A percentile compares a stretch with the other conserved stretches of the same genome.
phyloP scores from a whole-genome alignment of 768 basidiomycete genomes.

The Lactifluus pinguis region DNA sequence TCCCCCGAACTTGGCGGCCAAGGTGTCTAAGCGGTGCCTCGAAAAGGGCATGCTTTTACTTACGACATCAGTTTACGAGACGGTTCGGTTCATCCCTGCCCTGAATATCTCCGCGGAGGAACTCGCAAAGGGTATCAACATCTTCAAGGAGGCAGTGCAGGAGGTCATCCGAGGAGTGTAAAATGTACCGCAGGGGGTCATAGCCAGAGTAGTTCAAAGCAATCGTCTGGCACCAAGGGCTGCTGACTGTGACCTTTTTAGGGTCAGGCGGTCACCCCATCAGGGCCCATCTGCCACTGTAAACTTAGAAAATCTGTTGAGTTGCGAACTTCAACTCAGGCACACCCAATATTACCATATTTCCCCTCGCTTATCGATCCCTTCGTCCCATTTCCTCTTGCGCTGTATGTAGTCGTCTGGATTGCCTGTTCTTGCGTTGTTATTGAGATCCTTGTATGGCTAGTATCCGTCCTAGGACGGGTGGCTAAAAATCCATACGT shows the following conservation, averaged over 20 bases:
- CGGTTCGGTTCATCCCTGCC: slow-evolving; percentile 88
- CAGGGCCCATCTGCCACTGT: too few species aligned
- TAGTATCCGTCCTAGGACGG: too few species aligned
- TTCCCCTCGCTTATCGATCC: too few species aligned
- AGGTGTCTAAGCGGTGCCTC: slow-evolving; percentile 70
- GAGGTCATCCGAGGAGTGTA: slow-evolving; percentile 48
- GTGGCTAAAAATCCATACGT: too few species aligned
- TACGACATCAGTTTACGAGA: slow-evolving; percentile 85
- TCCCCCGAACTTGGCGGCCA: slow-evolving; percentile 50
- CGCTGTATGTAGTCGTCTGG: too few species aligned
- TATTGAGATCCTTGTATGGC: too few species aligned
- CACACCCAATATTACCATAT: too few species aligned
- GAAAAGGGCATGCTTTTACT: slow-evolving; percentile 82
- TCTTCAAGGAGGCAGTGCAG: slow-evolving; percentile 62
- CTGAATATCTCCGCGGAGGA: slow-evolving; percentile 73
- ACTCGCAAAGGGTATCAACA: slow-evolving; percentile 53
- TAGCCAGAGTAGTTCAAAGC: neutral
- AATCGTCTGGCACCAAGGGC: neutral
- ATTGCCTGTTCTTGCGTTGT: too few species aligned
- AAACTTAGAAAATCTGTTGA: too few species aligned
- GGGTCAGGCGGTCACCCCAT: too few species aligned
- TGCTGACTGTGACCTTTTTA: too few species aligned
- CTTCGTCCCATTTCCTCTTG: too few species aligned
- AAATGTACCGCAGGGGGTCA: neutral
- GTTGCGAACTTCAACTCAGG: neutral